Conservation (phyloP, 768 basidiomycete genomes). For the Paxillus ammoniavirescens region DNA sequence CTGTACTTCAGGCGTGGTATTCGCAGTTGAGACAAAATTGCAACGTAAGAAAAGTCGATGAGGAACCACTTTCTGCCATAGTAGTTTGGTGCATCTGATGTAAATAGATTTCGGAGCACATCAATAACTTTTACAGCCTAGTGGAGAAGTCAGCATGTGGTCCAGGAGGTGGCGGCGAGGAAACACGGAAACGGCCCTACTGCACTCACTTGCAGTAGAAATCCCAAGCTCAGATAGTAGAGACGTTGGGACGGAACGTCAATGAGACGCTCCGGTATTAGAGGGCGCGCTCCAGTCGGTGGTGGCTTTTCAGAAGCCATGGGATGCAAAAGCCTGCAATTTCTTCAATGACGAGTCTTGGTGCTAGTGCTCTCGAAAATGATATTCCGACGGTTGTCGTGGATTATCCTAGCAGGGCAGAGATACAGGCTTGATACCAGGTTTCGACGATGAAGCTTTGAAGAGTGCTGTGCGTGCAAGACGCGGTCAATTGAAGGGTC, state of each 20-base stretch:
- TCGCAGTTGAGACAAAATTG: constrained; percentile 57
- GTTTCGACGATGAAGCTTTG: background rate
- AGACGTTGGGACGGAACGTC: constrained; percentile 79
- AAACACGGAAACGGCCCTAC: background rate
- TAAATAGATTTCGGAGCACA: constrained; percentile 53
- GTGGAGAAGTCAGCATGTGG: constrained; percentile 2
- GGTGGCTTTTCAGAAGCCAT: constrained; percentile 10
- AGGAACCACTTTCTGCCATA: constrained; percentile 70
- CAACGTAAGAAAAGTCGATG: constrained; percentile 61
- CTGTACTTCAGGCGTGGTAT: constrained; percentile 74
- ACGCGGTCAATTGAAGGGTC: background rate
- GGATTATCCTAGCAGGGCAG: background rate
- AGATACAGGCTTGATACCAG: background rate
- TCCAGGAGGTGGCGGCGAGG: background rate
- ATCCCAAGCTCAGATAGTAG: constrained; percentile 72
- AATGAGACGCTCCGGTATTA: constrained; percentile 72
- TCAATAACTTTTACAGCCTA: constrained; percentile 80
- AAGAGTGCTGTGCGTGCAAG: background rate
- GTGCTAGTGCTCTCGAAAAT: background rate
- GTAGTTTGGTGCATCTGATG: constrained; percentile 39
- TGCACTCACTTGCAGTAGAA: constrained; percentile 68
- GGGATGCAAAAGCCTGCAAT: background rate
- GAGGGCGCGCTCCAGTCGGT: constrained; percentile 34
- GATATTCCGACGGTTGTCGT: background rate
- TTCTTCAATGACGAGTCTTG: background rate